These are phyloP conservation scores for Tolypocladium guangdongense DNA, from an alignment of 2,329 filamentous ascomycete genomes.

Conservation along the genomic window DNA sequence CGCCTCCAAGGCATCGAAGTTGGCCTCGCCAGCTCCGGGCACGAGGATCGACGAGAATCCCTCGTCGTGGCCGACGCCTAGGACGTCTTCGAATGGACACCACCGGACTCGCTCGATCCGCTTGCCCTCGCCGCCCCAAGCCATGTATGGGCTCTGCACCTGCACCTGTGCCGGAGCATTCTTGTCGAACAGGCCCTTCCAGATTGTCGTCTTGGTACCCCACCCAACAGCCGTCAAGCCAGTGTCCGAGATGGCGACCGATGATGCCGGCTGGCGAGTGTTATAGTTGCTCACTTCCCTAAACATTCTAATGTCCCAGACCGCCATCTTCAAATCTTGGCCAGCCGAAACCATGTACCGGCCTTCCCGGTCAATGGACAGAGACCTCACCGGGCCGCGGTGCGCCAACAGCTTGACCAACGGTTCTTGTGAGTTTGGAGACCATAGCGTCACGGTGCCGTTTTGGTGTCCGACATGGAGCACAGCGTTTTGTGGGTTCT, in stretches of 20 bases:
- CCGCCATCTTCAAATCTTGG: conserved; percentile 82
- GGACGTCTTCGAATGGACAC: conserved; percentile 91
- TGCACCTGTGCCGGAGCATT: conserved; percentile 61
- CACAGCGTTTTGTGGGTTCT: conserved; percentile 89
- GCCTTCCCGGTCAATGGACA: conserved; percentile 81
- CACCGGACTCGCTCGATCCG: conserved; percentile 72
- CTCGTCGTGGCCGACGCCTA: conserved; percentile 72
- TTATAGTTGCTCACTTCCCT: conserved; percentile 86
- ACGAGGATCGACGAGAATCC: conserved; percentile 88
- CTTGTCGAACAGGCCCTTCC: conserved; percentile 81
- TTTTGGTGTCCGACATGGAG: conserved; percentile 91
- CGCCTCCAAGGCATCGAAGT: conserved; percentile 85
- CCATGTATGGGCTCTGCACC: conserved; percentile 81
- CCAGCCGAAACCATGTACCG: conserved; percentile 93
- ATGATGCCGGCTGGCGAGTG: conserved; percentile 70
- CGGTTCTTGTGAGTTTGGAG: conserved; percentile 76
- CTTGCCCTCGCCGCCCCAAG: conserved; percentile 79
- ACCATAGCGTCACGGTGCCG: conserved; percentile 90
- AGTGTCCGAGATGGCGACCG: conserved; percentile 79
- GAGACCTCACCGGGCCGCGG: conserved; percentile 72
- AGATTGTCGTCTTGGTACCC: conserved; percentile 81
- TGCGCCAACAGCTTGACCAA: conserved; percentile 88
- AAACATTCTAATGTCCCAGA: conserved; percentile 94
- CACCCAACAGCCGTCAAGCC: conserved; percentile 82
- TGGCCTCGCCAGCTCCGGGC: conserved; percentile 91